A percentile compares a stretch with the other conserved stretches of the same genome.
Evolutionary conservation across 164 flowering plant genomes (phyloP).

Genomic region (Aristolochia californica): DNA sequence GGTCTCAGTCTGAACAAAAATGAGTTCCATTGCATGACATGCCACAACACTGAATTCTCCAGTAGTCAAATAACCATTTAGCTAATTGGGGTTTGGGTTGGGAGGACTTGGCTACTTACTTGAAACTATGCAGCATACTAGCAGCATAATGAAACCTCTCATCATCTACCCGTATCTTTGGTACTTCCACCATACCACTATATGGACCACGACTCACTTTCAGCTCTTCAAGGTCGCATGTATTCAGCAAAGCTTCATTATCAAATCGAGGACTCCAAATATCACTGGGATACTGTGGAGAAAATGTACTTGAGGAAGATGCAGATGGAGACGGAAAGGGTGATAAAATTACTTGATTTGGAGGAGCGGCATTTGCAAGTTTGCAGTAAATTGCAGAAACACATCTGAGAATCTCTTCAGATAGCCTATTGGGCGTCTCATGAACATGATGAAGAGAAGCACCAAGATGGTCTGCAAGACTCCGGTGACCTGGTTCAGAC

Average conservation of each 20-base stretch:
- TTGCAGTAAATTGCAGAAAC: slow-evolving; percentile 66
- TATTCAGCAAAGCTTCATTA: slow-evolving; percentile 70
- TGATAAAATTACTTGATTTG: slow-evolving; percentile 28
- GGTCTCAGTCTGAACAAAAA: not conserved
- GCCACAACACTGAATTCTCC: not conserved
- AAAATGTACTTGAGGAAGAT: slow-evolving; percentile 63
- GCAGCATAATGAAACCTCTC: slow-evolving; percentile 55
- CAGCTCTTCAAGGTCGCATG: slow-evolving; percentile 65
- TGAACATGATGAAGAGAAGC: slow-evolving; percentile 34
- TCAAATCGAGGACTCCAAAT: slow-evolving; percentile 73
- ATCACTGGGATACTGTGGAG: slow-evolving; percentile 60
- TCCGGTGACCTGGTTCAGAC: slow-evolving; percentile 28
- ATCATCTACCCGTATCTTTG: slow-evolving; percentile 52
- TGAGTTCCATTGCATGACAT: not conserved
- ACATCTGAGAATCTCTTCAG: slow-evolving; percentile 78
- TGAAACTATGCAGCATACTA: slow-evolving; percentile 55
- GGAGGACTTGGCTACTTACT: slow-evolving; percentile 25
- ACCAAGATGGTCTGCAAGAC: slow-evolving; percentile 65
- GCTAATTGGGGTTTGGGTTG: not conserved
- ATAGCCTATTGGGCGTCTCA: slow-evolving; percentile 61
- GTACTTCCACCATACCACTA: slow-evolving; percentile 86
- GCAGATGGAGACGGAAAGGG: slow-evolving; percentile 73
- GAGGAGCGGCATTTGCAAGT: slow-evolving; percentile 57
- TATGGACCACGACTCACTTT: slow-evolving; percentile 89
- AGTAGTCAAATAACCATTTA: not conserved